These are phyloP conservation scores for Millerago galiae DNA, from an alignment of 805 yeast genomes.

Conservation along the genomic window DNA sequence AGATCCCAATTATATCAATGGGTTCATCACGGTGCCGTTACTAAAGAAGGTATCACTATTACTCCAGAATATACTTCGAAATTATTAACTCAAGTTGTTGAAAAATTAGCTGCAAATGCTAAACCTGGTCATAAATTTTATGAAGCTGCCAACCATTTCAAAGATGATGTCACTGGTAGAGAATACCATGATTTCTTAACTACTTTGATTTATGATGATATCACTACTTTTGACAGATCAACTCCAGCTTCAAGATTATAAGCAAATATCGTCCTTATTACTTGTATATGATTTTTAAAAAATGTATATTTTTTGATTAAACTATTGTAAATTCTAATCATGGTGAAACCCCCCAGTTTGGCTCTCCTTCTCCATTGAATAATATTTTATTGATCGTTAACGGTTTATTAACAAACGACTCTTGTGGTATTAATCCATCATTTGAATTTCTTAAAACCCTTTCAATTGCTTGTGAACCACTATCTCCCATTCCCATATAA, in stretches of 20 bases:
- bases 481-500: conserved; percentile 36
- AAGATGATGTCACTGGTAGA: conserved; percentile 66
- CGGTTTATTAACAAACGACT: conserved; percentile 39
- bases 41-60: conserved; percentile 52
- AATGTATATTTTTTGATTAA: too few species aligned
- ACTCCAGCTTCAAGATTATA: conserved; percentile 6
- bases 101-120: conserved; percentile 40
- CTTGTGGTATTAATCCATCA: conserved; percentile 40
- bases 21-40: conserved; percentile 63
- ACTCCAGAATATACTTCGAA: conserved; percentile 53
- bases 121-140: conserved; percentile 60
- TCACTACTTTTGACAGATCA: conserved; percentile 39
- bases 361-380: conserved; percentile 30
- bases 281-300: not conserved
- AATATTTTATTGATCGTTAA: conserved; percentile 56
- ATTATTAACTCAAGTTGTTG: conserved; percentile 57
- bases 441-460: conserved; percentile 40
- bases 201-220: conserved; percentile 67
- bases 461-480: conserved; percentile 28
- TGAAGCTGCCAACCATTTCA: conserved; percentile 63
- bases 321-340: not conserved
- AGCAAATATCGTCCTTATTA: not conserved
- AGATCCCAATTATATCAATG: conserved; percentile 79
- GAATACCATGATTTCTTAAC: conserved; percentile 75
- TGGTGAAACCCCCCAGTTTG: conserved; percentile 18